phyloP scores from a whole-genome alignment of 2,329 filamentous ascomycete genomes.

The Fusarium sp. region DNA sequence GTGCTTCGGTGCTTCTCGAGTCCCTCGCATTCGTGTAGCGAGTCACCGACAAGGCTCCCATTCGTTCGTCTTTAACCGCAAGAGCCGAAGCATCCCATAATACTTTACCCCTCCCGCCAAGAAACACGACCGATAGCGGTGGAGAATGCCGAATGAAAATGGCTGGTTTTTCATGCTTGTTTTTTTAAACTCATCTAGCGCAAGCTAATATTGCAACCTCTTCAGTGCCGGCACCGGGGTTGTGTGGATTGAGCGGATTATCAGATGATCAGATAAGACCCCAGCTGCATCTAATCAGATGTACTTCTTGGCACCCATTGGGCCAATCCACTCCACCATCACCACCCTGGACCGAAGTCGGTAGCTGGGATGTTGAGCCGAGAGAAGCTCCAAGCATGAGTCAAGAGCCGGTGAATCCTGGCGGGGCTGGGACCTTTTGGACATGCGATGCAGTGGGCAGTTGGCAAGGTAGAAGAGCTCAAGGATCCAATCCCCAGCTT shows the following conservation, averaged over 20 bases:
- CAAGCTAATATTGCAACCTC: constrained; percentile 24
- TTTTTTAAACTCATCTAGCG: neutral
- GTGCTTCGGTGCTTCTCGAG: neutral
- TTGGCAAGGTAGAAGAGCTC: neutral
- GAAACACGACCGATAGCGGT: constrained; percentile 10
- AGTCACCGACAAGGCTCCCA: neutral
- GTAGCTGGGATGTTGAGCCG: constrained; percentile 12
- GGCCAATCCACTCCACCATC: constrained; percentile 8
- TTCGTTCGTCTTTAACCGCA: neutral
- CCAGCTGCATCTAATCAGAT: constrained; percentile 50
- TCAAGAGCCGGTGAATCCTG: constrained; percentile 5
- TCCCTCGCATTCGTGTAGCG: neutral
- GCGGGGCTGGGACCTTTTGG: neutral
- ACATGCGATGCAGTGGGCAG: neutral
- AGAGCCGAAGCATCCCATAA: constrained; percentile 9
- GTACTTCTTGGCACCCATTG: constrained; percentile 36
- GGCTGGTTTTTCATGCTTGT: constrained; percentile 4
- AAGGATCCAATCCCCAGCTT: neutral
- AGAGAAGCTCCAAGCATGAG: neutral
- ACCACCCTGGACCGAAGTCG: constrained; percentile 28
- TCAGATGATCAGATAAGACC: constrained; percentile 47
- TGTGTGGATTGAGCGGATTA: constrained; percentile 35
- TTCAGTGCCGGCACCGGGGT: constrained; percentile 6
- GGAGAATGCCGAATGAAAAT: constrained; percentile 6
- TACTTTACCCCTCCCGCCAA: constrained; percentile 16